Base-by-base conservation (phyloP, 108 stramenopile genomes). In the Parietichytrium sp. region DNA sequence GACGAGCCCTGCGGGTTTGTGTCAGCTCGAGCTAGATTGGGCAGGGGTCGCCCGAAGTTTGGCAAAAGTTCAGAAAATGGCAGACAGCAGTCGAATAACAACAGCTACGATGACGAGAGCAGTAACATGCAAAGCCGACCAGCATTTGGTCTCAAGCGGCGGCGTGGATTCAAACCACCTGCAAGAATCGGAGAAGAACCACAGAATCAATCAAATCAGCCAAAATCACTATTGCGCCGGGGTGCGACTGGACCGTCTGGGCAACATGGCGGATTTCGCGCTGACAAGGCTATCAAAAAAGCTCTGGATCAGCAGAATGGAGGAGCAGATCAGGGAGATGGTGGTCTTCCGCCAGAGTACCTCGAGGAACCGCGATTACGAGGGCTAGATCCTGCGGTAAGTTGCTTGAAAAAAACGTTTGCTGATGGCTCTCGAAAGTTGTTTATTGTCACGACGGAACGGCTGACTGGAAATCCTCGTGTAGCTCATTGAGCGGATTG, bases 401-500 rank as follows among this genome's bases (percentile, higher is more conserved):
- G n/a, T n/a, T n/a, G n/a, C n/a, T n/a, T n/a, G n/a, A n/a, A n/a
- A n/a, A n/a, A n/a, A n/a, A n/a, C n/a, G n/a, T n/a, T n/a, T n/a
- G n/a, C n/a, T n/a, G n/a, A n/a, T n/a, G n/a, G n/a, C n/a, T n/a
- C n/a, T n/a, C n/a, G n/a, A n/a, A n/a, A n/a, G n/a, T n/a, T n/a
- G n/a, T n/a, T n/a, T n/a, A n/a, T n/a, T n/a, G n/a, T n/a, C n/a
- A n/a, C n/a, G n/a, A n/a, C n/a, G n/a, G n/a, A n/a, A n/a, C n/a
- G n/a, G n/a, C n/a, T n/a, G n/a, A n/a, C n/a, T n/a, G n/a, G n/a
- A n/a, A n/a, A n/a, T n/a, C n/a, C n/a, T n/a, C n/a, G n/a, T n/a
- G n/a, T n/a, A 94, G 80, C 88, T 96, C 49, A 88, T 95, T 79
- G 88, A 93, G 77, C 92, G 92, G 81, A 96, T 95, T 72, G 85